Base-by-base conservation (phyloP, 371 early-diverging fungal genomes). In the Mortierella sp. region DNA sequence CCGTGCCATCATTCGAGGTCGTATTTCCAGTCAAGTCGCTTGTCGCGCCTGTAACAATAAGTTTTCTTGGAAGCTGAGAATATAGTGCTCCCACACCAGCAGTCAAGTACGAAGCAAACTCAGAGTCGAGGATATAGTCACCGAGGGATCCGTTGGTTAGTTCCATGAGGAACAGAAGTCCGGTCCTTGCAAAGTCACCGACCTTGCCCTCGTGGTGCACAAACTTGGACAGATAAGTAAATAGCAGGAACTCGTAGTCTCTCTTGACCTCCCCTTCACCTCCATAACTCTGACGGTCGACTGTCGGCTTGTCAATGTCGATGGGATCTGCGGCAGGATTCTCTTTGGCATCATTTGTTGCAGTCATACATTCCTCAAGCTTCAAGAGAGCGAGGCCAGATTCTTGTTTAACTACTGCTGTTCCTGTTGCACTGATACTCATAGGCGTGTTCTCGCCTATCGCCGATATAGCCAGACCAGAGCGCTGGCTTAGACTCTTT, bases 131-230 rank as follows among this genome's bases (percentile, higher is more conserved):
- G 30, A 97, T 92, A 79, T 92, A 95, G 24, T 89, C 85, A 28
- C 91, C 90, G 30, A 96, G 76, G 41, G 84, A 86, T 15, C 86
- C 84, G 6, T 83, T 83, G 0, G 92, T 92, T 72, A 96, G 87
- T 63, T 95, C 95, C 70, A 96, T 85, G 42, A 97, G 72, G 67
- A 95, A 93, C 30, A 94, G 79, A 34, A 95, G 81, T 8, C 94
- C 94, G 14, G 94, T 93, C 15, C 98, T 82, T 2, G 96, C 95
- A 60, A 87, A 92, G 64, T 97, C 98, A 14, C 96, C 95, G 6
- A 88, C 81, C 55, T 89, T 83, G 19, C 95, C 95, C 55, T 96
- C 96, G 34, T 89, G 85, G 78, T 95, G 95, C 17, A 97, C 85
- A 80, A 91, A 95, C 51, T 86, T 87, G 52, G 95, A 72, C 27